Evolutionary conservation across 228 moss, liverwort and hornwort species (phyloP), one percentile per base, ranked within the genome.

Genomic region (Sphagnum fallax): DNA sequence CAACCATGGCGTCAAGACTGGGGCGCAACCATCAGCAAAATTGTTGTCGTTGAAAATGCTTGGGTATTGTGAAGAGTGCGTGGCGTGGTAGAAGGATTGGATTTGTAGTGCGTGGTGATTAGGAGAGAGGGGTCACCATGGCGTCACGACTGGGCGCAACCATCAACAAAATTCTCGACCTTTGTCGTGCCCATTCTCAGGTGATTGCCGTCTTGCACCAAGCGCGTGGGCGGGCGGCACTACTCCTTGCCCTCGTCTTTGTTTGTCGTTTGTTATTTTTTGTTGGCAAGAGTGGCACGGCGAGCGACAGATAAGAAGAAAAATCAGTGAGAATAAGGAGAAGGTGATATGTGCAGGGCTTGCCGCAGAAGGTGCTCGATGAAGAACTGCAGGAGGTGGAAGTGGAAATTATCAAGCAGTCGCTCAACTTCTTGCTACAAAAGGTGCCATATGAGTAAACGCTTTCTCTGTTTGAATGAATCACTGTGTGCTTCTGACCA

Each of bases 161-260:
- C 5, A 87, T 87, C 68, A 87, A 87, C 72, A 83, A 78, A 55
- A 16, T 87, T 71, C 65, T 87, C 67, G 83, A 87, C 78, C 80
- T 87, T 9, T 87, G 86, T 75, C 83, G 83, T 4, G 76, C 80
- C 10, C 80, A 87, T 74, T 76, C 86, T 8, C 68, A 83, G 76
- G 86, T 87, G 66, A 48, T 13, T 14, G 60, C 4, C 6, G 65
- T 18, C 48, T 10, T 48, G 65, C 6, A 18, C 11, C 13, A 13
- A 9, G 58, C 58, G 14, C 58, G 14, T 58, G 32, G 32, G 32
- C 32, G 32, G 32, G 32, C 32, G 32, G 32, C 32, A 32, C 32
- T 32, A 32, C 32, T 32, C 32, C 32, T 32, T 32, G 32, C 32
- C 32, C 32, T 32, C 2, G 32, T 32, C 32, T 32, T 32, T 32